Percentiles rank a stretch among this genome's conserved stretches.
Conservation (phyloP, 2,329 filamentous ascomycete species). For the Rosellinia necatrix region DNA sequence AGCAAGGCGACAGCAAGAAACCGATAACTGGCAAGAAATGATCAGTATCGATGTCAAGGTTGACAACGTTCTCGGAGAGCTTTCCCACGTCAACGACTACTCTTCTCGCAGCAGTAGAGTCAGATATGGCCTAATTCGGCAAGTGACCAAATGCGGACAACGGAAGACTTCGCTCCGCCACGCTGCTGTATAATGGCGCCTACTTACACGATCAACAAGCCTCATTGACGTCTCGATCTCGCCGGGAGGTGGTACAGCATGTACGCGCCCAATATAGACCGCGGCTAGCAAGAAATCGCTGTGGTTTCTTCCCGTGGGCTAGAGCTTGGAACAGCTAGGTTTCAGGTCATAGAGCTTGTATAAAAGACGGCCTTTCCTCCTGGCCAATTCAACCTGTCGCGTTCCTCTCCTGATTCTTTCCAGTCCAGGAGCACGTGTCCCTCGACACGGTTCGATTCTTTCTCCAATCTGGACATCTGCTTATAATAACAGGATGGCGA, state of each 20-base stretch:
- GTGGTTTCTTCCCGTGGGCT: conserved; percentile 3
- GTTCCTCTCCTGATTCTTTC: not conserved
- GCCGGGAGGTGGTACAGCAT: not conserved
- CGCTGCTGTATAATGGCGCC: not conserved
- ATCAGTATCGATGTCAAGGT: no score
- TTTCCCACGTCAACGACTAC: not conserved
- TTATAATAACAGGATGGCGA: conserved; percentile 10
- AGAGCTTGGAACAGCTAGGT: conserved; percentile 1
- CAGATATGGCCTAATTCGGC: conserved; percentile 4
- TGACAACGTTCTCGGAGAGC: no score
- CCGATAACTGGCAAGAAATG: no score
- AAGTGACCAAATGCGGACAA: conserved; percentile 8
- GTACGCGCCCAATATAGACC: not conserved
- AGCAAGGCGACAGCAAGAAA: no score
- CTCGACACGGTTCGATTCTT: not conserved
- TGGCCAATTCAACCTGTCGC: not conserved
- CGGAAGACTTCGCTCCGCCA: conserved; percentile 19
- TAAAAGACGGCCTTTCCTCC: conserved; percentile 2
- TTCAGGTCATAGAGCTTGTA: not conserved
- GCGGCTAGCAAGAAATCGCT: not conserved
- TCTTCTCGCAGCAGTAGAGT: not conserved
- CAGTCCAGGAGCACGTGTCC: not conserved
- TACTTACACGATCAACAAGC: conserved; percentile 1
- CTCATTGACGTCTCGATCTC: conserved; percentile 9
- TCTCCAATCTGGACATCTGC: not conserved